Evolutionary conservation across 225 moss, liverwort and hornwort species (phyloP), one percentile per base, ranked within the genome.

Genomic region (Takakia lepidozioides): DNA sequence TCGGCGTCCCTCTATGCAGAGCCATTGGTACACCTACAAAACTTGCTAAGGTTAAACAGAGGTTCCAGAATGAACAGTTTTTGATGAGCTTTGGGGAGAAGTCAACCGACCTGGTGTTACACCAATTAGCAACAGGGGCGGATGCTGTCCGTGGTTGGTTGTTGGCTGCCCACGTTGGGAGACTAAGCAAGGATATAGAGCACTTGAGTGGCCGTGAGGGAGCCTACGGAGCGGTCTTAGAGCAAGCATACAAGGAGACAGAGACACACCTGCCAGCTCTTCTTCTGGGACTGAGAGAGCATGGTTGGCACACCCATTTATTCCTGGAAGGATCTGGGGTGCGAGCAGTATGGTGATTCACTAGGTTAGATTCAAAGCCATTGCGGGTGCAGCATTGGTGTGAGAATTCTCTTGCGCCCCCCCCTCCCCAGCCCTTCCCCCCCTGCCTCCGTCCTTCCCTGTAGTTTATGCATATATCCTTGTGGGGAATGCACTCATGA

Each of bases 61-160:
- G 50, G 56, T 91, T 98, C 38, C 68, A 58, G 25, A 63, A 61
- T 10, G 91, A 98, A 52, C 65, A 74, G 18, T 98, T 98, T 72
- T 61, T 98, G 15, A 42, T 98, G 8, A 69, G 72, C 48, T 83
- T 98, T 13, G 82, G 84, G 10, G 87, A 98, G 63, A 80, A 85
- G 55, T 71, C 68, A 20, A 98, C 95, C 17, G 85, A 98, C 37
- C 82, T 98, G 62, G 66, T 98, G 30, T 73, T 98, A 47, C 95
- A 98, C 60, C 95, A 87, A 57, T 87, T 82, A 54, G 95, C 95
- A 38, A 87, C 90, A 14, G 95, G 95, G 43, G 87, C 86, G 69
- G 95, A 98, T 56, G 95, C 83, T 2, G 56, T 91, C 10, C 76
- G 87, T 19, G 95, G 95, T 19, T 98, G 95, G 95, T 66, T 98